Evolutionary conservation across 2,329 filamentous ascomycete genomes (phyloP), one percentile per base, ranked within the genome.

Genomic region (Colletotrichum phormii): DNA sequence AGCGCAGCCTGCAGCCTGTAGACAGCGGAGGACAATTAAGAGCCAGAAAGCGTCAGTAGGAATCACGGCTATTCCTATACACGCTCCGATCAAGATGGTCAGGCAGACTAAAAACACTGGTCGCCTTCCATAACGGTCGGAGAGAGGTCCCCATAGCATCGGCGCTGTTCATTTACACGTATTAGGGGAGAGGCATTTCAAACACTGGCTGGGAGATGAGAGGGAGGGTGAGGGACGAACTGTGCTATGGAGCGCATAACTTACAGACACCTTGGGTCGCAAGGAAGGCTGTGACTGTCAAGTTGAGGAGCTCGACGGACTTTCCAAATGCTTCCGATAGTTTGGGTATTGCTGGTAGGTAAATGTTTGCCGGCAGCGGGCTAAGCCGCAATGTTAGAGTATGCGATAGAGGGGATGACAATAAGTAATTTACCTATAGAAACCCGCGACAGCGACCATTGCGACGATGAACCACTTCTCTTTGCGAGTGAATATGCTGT

Each of bases 121-220:
- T 5, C 81, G 74, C 2, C 81, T 75, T 15, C 80, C 80, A 59
- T 79, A 79, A 4, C 78, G 77, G 62, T 82, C 81, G 1, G 80
- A 82, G 4, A 82, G 69, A 1, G 81, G 77, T 7, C 80, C 80
- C 81, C 81, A 82, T 6, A 82, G 75, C 78, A 81, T 81, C 1
- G 80, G 80, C 1, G 80, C 76, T 66, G 29, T 54, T 11, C 1
- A 29, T 1, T 35, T 2, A n/a, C 2, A 12, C 9, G 7, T 29
- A 26, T 65, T 33, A 65, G 63, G 33, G 15, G 9, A 6, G 6
- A 24, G 7, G 11, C n/a, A 12, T 24, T 0, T 29, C 1, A 29
- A 4, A 29, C 29, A 8, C 33, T 2, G 11, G 7, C 15, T 6
- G 1, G n/a, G 8, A 4, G 13, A 3, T 35, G 31, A 18, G 0